phyloP scores from a whole-genome alignment of 768 basidiomycete genomes.

The Suillus subaureus region DNA sequence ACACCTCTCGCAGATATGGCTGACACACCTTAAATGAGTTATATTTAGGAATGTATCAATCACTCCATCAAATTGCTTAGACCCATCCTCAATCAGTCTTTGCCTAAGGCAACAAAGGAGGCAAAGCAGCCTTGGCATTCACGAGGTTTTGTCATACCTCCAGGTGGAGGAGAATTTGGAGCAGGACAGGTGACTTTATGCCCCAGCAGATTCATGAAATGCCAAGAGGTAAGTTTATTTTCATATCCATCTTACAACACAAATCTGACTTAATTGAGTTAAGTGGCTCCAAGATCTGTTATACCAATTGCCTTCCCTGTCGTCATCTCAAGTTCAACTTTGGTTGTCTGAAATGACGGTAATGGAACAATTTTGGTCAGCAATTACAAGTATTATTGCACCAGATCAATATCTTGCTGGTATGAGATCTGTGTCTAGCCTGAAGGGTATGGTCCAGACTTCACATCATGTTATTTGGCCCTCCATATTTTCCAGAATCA shows the following conservation, averaged over 20 bases:
- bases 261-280: neutral
- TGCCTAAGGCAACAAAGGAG: neutral
- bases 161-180: neutral
- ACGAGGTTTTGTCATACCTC: neutral
- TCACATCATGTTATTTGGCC: neutral
- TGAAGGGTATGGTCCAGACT: neutral
- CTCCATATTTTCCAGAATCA: conserved; percentile 1
- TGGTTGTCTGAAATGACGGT: conserved; percentile 4
- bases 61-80: neutral
- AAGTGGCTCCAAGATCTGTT: neutral
- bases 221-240: neutral
- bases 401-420: neutral
- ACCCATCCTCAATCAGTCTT: neutral
- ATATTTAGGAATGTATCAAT: neutral
- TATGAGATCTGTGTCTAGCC: neutral
- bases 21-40: neutral
- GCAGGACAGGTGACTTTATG: neutral
- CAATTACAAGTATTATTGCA: neutral
- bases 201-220: neutral
- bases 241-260: neutral
- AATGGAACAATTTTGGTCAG: neutral
- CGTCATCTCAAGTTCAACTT: neutral
- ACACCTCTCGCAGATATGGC: too few relatives aligned
- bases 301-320: neutral
- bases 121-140: neutral